Evolutionary conservation across 129 eudicot genomes (phyloP), one percentile per base, ranked within the genome.

Genomic region (Tagetes erecta): DNA sequence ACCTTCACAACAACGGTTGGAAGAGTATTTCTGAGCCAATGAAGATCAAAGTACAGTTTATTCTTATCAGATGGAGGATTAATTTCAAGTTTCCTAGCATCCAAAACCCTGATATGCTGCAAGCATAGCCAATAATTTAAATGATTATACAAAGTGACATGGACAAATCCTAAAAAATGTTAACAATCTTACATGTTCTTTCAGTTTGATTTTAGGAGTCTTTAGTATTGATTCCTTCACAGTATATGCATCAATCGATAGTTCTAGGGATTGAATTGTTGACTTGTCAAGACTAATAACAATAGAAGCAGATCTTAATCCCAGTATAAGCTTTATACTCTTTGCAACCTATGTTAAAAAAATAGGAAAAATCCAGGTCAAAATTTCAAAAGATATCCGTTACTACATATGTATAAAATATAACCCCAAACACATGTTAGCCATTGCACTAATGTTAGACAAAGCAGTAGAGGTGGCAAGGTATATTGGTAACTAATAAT

Each of bases 1-100:
- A 89, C 98, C 96, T 84, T 86, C 31, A 93, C 98, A 37, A 93
- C 87, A 44, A 88, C 84, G n/a, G 80, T 74, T 14, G 96, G 82
- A 58, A 93, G 97, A 83, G 57, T 87, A 67, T 87, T 83, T 80
- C 76, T 83, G 53, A 80, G 82, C 70, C 72, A 68, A 56, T 93
- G 91, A 51, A 90, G 92, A 52, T 83, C 90, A 69, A 90, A 93
- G 67, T 86, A 87, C 47, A 86, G 89, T 51, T 81, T 83, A 67
- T 74, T 80, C 73, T 65, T 87, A 33, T 93, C 92, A 70, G 80
- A 79, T n/a, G 74, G 60, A 59, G 83, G 84, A 68, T 51, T 45
- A 47, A 93, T 76, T 77, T 85, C 87, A 79, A 93, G 88, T 81
- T 88, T 88, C 27, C 85, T 70, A 64, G 66, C 72, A 85, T 88